These are phyloP conservation scores for Symbiotaphrina buchneri DNA, from an alignment of 495 filamentous ascomycete genomes.

Conservation along the genomic window DNA sequence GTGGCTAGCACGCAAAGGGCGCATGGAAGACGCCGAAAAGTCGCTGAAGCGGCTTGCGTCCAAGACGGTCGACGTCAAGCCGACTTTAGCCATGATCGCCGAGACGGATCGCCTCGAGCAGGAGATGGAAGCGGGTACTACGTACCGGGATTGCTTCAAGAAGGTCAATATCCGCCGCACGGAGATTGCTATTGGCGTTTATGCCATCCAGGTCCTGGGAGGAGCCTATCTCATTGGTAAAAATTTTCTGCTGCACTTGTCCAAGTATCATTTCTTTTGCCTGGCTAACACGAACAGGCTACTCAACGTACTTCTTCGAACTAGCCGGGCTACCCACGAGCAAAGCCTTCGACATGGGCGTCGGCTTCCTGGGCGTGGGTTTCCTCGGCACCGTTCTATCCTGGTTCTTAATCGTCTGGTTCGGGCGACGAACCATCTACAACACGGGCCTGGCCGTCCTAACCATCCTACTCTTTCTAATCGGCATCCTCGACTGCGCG, in stretches of 20 bases:
- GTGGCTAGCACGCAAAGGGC: slow-evolving; percentile 61
- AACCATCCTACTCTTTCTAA: neutral
- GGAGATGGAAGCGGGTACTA: slow-evolving; percentile 29
- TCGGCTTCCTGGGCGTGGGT: neutral
- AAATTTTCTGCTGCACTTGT: too few relatives aligned
- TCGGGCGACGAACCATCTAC: neutral
- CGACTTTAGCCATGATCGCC: slow-evolving; percentile 56
- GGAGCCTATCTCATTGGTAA: slow-evolving; percentile 65
- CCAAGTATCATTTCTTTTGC: too few relatives aligned
- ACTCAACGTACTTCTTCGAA: slow-evolving; percentile 12
- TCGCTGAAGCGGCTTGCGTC: slow-evolving; percentile 47
- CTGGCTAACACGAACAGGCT: too few relatives aligned
- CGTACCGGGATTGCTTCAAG: slow-evolving; percentile 30
- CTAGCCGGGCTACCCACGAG: slow-evolving; percentile 3
- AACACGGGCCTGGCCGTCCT: neutral
- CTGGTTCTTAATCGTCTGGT: neutral
- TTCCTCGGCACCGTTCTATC: neutral
- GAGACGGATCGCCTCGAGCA: slow-evolving; percentile 38
- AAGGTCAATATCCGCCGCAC: slow-evolving; percentile 30
- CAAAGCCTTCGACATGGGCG: neutral
- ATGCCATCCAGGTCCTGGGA: slow-evolving; percentile 64
- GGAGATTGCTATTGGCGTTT: slow-evolving; percentile 32
- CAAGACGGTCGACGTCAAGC: slow-evolving; percentile 34
- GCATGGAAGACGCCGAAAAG: slow-evolving; percentile 41
- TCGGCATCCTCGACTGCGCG: neutral